Conservation (phyloP, 495 filamentous ascomycete species). For the Pyrenula massariospora region DNA sequence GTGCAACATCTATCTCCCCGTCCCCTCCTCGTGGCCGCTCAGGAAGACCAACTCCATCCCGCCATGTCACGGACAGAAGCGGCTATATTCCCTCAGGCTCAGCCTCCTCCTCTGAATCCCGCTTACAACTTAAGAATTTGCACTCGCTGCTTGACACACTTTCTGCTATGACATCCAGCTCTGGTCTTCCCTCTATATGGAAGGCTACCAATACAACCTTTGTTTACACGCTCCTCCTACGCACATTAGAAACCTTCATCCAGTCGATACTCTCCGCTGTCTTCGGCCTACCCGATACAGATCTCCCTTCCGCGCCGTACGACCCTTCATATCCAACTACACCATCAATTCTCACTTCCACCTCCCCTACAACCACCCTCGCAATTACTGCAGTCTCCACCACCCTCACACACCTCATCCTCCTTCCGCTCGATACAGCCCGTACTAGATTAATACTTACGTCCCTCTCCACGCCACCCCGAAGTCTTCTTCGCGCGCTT, state of each 20-base stretch:
- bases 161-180: constrained; percentile 75
- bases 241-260: constrained; percentile 77
- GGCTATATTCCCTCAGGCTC: constrained; percentile 34
- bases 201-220: constrained; percentile 89
- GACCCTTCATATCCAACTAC: constrained; percentile 27
- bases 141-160: constrained; percentile 71
- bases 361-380: constrained; percentile 61
- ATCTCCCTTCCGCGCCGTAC: constrained; percentile 16
- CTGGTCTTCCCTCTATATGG: constrained; percentile 86
- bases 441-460: constrained; percentile 81
- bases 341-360: constrained; percentile 53
- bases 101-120: constrained; percentile 35
- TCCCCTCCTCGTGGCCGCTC: constrained; percentile 37
- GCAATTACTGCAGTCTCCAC: constrained; percentile 74
- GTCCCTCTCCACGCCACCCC: constrained; percentile 56
- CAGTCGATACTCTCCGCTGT: constrained; percentile 72
- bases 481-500: constrained; percentile 62
- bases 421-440: constrained; percentile 80
- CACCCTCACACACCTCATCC: constrained; percentile 62
- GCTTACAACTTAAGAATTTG: constrained; percentile 53
- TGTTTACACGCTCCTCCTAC: constrained; percentile 71
- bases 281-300: constrained; percentile 70
- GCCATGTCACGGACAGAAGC: constrained; percentile 36
- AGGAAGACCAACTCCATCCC: constrained; percentile 6
- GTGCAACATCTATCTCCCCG: constrained; percentile 34